Percentiles rank a stretch among this genome's conserved stretches.
These are phyloP conservation scores for Clausena lansium DNA, from an alignment of 345 rosid genomes.

Conservation along the genomic window DNA sequence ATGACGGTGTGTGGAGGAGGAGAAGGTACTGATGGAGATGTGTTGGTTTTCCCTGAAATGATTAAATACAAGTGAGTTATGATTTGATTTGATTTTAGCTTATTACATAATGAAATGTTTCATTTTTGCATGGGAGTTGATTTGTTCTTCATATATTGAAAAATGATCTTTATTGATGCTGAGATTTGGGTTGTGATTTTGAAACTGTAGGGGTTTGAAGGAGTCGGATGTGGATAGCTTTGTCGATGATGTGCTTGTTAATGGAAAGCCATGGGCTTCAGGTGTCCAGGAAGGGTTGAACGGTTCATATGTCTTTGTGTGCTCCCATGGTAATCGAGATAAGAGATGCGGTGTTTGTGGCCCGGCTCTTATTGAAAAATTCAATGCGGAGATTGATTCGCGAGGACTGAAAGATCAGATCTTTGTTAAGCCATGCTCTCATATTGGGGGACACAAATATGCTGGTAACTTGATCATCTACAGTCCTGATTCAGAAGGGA, in stretches of 20 bases:
- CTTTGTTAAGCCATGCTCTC: constrained; percentile 76
- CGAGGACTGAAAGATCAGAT: constrained; percentile 65
- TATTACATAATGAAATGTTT: not conserved
- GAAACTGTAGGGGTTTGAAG: constrained; percentile 52
- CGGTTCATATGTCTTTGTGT: constrained; percentile 82
- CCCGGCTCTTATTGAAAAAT: constrained; percentile 72
- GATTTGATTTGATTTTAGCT: not conserved
- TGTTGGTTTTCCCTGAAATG: constrained; percentile 91
- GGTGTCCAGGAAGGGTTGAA: constrained; percentile 51
- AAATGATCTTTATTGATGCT: not conserved
- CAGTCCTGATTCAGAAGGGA: constrained; percentile 64
- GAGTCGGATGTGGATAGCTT: constrained; percentile 67
- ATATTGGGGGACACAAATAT: constrained; percentile 93
- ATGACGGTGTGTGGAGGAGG: constrained; percentile 71
- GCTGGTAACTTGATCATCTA: constrained; percentile 91
- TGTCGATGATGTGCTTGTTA: constrained; percentile 85
- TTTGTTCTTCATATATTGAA: not conserved
- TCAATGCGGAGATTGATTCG: constrained; percentile 56
- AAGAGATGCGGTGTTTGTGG: constrained; percentile 98
- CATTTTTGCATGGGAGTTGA: too few species aligned
- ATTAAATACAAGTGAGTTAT: constrained; percentile 73
- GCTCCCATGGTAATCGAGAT: constrained; percentile 91
- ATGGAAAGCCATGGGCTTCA: constrained; percentile 74
- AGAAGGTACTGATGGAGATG: constrained; percentile 75
- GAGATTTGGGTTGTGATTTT: constrained; percentile 6